phyloP scores from a whole-genome alignment of 345 rosid genomes.

The Aethionema arabicum region DNA sequence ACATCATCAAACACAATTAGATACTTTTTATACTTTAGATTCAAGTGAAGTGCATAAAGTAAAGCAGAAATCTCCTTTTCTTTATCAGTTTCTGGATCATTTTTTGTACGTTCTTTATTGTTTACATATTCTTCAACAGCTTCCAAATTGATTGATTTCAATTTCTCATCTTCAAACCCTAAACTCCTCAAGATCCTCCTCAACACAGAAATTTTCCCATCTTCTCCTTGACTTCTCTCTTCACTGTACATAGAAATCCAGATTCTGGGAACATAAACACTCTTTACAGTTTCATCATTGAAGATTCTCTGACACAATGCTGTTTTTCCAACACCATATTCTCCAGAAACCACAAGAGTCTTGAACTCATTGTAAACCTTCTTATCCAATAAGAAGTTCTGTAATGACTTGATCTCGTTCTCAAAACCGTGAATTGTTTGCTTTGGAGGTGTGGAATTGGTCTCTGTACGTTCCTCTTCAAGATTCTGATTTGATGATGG shows the following conservation, averaged over 20 bases:
- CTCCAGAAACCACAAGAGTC: conserved; percentile 44
- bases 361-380: conserved; percentile 38
- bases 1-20: conserved; percentile 52
- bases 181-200: conserved; percentile 34
- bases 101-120: neutral
- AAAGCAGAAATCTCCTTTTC: conserved; percentile 37
- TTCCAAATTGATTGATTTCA: neutral
- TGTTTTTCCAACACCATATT: conserved; percentile 46
- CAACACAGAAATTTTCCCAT: conserved; percentile 25
- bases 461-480: conserved; percentile 12
- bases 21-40: conserved; percentile 51
- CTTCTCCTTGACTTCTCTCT: neutral
- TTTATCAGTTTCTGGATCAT: neutral
- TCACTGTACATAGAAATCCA: conserved; percentile 37
- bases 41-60: conserved; percentile 45
- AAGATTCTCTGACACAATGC: conserved; percentile 42
- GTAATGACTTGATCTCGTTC: conserved; percentile 30
- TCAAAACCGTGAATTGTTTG: neutral
- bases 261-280: conserved; percentile 43
- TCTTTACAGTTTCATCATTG: conserved; percentile 30
- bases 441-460: neutral
- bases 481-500: neutral
- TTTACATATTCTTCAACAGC: neutral
- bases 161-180: conserved; percentile 23
- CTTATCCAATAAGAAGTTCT: conserved; percentile 30